Base-by-base conservation (phyloP, 2,329 filamentous ascomycete species). In the Claviceps sp. region DNA sequence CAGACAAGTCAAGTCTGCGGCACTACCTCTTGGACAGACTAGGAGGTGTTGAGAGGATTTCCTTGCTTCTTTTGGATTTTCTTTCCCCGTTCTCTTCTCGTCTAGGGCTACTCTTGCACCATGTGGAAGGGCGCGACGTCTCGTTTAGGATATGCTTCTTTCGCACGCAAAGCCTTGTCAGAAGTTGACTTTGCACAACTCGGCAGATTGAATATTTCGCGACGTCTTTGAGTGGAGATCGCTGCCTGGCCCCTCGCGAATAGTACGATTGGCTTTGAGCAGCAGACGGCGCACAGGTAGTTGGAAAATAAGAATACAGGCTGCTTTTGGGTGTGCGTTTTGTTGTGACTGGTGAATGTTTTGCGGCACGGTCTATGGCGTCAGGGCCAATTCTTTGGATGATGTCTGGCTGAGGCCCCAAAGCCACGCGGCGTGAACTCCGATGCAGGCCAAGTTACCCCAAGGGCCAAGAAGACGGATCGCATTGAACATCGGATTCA, bases 291-390 rank as follows among this genome's bases (percentile, higher is more conserved):
- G 39, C 41, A 22, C 47, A 52, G 53, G 53, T 47, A 50, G 50
- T 47, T 47, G 50, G 42, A 30, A 48, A 52, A 48, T 54, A 48
- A 50, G 46, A 52, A 44, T 42, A 40, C 42, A 40, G 53, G 50
- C 44, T 50, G 40, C 50, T 47, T 46, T 43, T 13, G 47, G 44
- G 50, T 43, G 7, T 47, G 52, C 39, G 53, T 43, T 30, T 42
- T 11, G 48, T 4, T 22, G 53, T 54, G 53, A 54, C 47, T 50
- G 50, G 43, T 50, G 50, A 47, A 48, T 45, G 45, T 37, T 34
- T 37, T 50, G 14, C 26, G 16, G 11, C 11, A 43, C n/a, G 24
- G 5, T 34, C 17, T 17, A 34, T 40, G n/a, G 40, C 14, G 5
- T 11, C 24, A 37, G 17, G 17, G 14, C 34, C 13, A 48, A 39